Evolutionary conservation across 2,329 filamentous ascomycete species (phyloP), one percentile per base, ranked within the genome.

Genomic region (Calonectria hongkongensis): DNA sequence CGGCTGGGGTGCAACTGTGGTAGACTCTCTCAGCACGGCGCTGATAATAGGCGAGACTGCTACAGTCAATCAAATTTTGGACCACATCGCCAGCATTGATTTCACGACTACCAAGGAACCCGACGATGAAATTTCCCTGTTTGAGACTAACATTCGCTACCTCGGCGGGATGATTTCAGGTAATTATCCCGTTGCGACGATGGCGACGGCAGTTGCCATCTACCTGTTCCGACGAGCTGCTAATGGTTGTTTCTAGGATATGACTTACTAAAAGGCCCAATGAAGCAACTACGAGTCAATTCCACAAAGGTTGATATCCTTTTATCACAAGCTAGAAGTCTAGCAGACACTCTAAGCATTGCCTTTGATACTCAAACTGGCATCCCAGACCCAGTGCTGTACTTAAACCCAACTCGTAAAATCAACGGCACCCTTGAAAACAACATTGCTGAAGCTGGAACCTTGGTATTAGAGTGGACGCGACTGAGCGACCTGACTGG

Each of bases 101-200:
- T 60, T 60, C 7, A 60, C 18, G 2, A 60, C 54, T 13, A 60
- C 54, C 6, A 60, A 60, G 21, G 15, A 41, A 16, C 33, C 21
- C 10, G 25, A 60, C 16, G 54, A 60, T 60, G 8, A 39, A 16
- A 60, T 60, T 41, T 60, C 54, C 6, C n/a, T 60, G 7, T 60
- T 60, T 27, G 54, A 60, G 54, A 60, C 54, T 3, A 60, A 39
- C 18, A 60, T 60, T 18, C 54, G 54, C 18, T 60, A 60, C 27
- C 54, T 60, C 2, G 54, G 54, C 28, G 54, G 54, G 12, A 36
- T 60, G 5, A 41, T 60, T 21, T 60, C 54, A 60, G 54, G 54
- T 60, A 27, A 9, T 36, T 36, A 36, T 36, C 33, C 33, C 33
- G 7, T 12, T 16, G 3, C 36, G 12, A 18, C 27, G 1, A 16